These are phyloP conservation scores for Calycina marina DNA, from an alignment of 2,329 filamentous ascomycete genomes.

Conservation along the genomic window DNA sequence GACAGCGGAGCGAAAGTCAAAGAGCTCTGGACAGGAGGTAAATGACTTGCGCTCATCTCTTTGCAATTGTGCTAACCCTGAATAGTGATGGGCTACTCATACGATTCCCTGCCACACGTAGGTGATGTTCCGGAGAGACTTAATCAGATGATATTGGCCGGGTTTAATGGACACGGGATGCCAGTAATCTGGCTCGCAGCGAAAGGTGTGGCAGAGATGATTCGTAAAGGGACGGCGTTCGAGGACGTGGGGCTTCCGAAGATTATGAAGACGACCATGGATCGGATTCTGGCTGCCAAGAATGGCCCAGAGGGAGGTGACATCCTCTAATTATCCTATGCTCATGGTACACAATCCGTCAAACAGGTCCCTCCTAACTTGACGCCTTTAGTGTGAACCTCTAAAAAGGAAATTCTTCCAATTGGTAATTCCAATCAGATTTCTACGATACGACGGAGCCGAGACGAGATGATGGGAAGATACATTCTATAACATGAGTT, in stretches of 20 bases:
- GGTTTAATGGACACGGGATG: conserved; percentile 39
- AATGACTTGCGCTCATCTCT: too few relatives aligned
- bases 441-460: too few relatives aligned
- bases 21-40: conserved; percentile 12
- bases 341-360: too few relatives aligned
- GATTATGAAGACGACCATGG: conserved; percentile 16
- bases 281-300: conserved; percentile 3
- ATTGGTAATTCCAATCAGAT: too few relatives aligned
- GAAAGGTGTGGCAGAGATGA: conserved; percentile 28
- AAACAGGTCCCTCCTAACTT: too few relatives aligned
- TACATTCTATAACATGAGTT: too few relatives aligned
- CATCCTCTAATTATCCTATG: too few relatives aligned
- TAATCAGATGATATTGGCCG: conserved; percentile 30
- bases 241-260: not conserved
- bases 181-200: conserved; percentile 28
- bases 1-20: conserved; percentile 24
- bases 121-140: conserved; percentile 27
- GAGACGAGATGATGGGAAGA: too few relatives aligned
- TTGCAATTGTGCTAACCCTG: not conserved
- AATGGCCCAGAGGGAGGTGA: conserved; percentile 2
- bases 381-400: too few relatives aligned
- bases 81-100: conserved; percentile 29
- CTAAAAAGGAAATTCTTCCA: too few relatives aligned
- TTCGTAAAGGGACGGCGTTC: conserved; percentile 15
- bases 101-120: conserved; percentile 29